Base-by-base conservation (phyloP, 768 basidiomycete genomes). In the Dioszegia crocea region DNA sequence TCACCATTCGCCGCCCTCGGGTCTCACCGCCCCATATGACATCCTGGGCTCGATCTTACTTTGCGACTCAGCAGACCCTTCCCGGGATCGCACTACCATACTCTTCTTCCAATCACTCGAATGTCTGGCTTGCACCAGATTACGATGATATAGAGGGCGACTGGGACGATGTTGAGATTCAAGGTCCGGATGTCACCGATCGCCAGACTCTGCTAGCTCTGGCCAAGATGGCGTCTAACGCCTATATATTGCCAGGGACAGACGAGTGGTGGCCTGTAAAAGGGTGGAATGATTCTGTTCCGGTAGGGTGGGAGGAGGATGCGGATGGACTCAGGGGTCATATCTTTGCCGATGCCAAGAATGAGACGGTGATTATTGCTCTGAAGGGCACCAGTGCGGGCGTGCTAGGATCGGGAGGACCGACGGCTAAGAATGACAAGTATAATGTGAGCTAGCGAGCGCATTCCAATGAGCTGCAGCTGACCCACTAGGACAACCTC, bases 311-410 rank as follows among this genome's bases (percentile, higher is more conserved):
- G 92, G 84, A 88, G 64, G 86, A 88, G 0, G 83, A 86, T 24
- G 85, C 85, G n/a, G 89, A 96, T 73, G 91, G 92, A 0, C 83
- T 97, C 60, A 83, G 94, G 44, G 94, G 94, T 0, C 92, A 97
- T 68, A 79, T 98, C 21, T 77, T 78, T 55, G 74, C 77, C 30
- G 71, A 76, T 55, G 57, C 66, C 2, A 73, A 70, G 75, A 91
- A 93, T 65, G 84, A 84, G 14, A 94, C 89, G 0, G 88, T 97
- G 23, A 80, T 96, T 27, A 80, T 97, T 54, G 84, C 90, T 23
- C 82, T 97, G 77, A 97, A 98, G 71, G 94, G 94, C n/a, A 98
- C 94, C 0, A 89, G 89, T 1, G 85, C 88, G 1, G 83, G 83
- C 2, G 49, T 86, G 9, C 82, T 86, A 68, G 81, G 89, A 8